These are phyloP conservation scores for Cytospora chrysosperma DNA, from an alignment of 2,329 filamentous ascomycete species.

Conservation along the genomic window DNA sequence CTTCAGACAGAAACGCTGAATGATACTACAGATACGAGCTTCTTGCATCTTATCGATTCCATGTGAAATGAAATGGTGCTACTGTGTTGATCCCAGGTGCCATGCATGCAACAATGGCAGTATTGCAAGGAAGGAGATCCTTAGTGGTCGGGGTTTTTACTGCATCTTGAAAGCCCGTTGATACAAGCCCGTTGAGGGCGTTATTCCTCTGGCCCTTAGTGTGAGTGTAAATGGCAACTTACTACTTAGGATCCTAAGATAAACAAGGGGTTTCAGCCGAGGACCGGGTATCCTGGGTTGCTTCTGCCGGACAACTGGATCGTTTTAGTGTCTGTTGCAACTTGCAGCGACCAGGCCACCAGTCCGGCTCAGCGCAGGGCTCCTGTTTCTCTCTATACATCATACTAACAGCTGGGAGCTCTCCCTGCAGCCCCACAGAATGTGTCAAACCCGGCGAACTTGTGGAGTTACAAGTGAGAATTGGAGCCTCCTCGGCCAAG, in stretches of 20 bases:
- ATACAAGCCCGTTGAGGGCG: background rate
- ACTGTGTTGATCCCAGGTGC: background rate
- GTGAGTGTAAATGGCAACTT: background rate
- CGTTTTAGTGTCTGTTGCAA: background rate
- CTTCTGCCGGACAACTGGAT: background rate
- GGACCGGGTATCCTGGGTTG: background rate
- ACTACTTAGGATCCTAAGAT: background rate
- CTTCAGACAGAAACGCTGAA: background rate
- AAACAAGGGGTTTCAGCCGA: background rate
- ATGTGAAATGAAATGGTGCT: background rate
- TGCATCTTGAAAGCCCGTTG: background rate
- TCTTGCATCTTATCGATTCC: background rate
- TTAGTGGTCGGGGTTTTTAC: background rate
- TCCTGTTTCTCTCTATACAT: background rate
- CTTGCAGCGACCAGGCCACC: background rate
- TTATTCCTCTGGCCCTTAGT: background rate
- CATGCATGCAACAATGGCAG: background rate
- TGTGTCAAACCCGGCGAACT: conserved; percentile 3
- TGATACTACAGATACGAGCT: background rate
- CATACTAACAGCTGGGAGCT: background rate
- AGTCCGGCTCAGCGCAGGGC: background rate
- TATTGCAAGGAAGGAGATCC: background rate
- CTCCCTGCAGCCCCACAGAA: conserved; percentile 9
- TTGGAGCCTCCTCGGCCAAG: background rate
- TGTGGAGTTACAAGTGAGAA: background rate